These are phyloP conservation scores for Phytopythium ostracodes DNA, from an alignment of 352 stramenopile species.

Conservation along the genomic window DNA sequence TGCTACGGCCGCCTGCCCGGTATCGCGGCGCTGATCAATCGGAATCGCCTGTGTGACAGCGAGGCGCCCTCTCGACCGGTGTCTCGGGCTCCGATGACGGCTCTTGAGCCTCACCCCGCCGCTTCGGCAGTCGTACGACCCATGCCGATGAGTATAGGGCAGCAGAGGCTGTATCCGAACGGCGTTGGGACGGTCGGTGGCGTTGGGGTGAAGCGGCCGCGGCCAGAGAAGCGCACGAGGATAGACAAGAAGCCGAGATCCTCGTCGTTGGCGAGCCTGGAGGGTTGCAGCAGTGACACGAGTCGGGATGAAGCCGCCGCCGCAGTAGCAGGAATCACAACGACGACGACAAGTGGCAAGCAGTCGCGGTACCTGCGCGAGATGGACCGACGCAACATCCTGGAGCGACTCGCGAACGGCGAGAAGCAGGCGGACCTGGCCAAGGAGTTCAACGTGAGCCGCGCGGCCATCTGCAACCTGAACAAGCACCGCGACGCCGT, in stretches of 20 bases:
- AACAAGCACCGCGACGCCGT: constrained; percentile 61
- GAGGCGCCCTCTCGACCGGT: background rate
- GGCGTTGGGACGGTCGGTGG: background rate
- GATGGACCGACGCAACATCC: constrained; percentile 57
- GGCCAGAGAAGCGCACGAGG: background rate
- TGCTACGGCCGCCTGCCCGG: background rate
- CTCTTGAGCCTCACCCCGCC: background rate
- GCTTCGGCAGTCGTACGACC: background rate
- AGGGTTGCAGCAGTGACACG: background rate
- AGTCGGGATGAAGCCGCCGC: background rate
- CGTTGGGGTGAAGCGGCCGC: background rate
- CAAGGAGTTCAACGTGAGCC: constrained; percentile 68
- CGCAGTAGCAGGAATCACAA: no score
- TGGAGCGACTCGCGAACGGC: constrained; percentile 48
- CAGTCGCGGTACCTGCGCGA: constrained; percentile 61
- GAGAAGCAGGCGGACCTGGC: constrained; percentile 61
- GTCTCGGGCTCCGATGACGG: background rate
- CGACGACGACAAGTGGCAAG: constrained; percentile 18
- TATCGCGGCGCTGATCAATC: background rate
- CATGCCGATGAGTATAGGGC: background rate
- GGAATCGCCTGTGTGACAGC: background rate
- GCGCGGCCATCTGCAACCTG: constrained; percentile 64
- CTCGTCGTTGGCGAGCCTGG: background rate
- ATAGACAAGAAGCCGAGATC: background rate
- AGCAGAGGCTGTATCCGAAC: background rate